Evolutionary conservation across 768 basidiomycete species (phyloP).

Genomic region (Calocybe cyanea): DNA sequence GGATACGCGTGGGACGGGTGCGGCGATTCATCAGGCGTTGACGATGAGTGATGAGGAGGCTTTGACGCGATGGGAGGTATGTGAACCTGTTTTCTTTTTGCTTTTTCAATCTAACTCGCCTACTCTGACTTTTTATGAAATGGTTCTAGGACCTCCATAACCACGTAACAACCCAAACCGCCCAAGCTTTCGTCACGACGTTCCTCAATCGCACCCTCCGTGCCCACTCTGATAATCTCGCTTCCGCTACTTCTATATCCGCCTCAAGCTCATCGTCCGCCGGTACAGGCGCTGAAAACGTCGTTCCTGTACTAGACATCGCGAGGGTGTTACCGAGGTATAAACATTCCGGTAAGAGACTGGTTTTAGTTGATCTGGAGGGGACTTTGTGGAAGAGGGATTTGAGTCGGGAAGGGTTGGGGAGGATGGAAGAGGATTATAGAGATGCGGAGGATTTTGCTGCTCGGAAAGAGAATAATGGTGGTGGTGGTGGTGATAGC

Average conservation of each 20-base stretch:
- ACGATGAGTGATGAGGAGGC: slow-evolving; percentile 78
- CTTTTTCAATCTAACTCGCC: not conserved
- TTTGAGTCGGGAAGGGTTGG: slow-evolving; percentile 41
- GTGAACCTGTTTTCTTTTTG: slow-evolving; percentile 7
- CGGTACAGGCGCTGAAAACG: too few species aligned
- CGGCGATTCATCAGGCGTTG: slow-evolving; percentile 44
- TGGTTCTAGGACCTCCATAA: slow-evolving; percentile 62
- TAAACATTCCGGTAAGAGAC: slow-evolving; percentile 57
- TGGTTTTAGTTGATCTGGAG: slow-evolving; percentile 77
- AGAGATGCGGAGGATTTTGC: slow-evolving; percentile 5
- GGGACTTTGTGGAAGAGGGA: slow-evolving; percentile 74
- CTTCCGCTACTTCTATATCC: slow-evolving; percentile 24
- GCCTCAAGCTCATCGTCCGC: too few species aligned
- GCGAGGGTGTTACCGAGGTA: slow-evolving; percentile 61
- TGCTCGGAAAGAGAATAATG: not conserved
- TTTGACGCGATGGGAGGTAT: slow-evolving; percentile 69
- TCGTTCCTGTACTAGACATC: slow-evolving; percentile 31
- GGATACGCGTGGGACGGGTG: slow-evolving; percentile 80
- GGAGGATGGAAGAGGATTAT: slow-evolving; percentile 33
- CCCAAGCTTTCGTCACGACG: slow-evolving; percentile 75
- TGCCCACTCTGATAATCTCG: slow-evolving; percentile 56
- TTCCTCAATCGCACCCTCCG: slow-evolving; percentile 77
- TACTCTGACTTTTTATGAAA: not conserved
- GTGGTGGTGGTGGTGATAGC: not conserved
- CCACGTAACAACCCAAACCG: slow-evolving; percentile 84